A percentile compares a stretch with the other conserved stretches of the same genome.
phyloP scores from a whole-genome alignment of 2,329 filamentous ascomycete species.

The Cordyceps pruinosa region DNA sequence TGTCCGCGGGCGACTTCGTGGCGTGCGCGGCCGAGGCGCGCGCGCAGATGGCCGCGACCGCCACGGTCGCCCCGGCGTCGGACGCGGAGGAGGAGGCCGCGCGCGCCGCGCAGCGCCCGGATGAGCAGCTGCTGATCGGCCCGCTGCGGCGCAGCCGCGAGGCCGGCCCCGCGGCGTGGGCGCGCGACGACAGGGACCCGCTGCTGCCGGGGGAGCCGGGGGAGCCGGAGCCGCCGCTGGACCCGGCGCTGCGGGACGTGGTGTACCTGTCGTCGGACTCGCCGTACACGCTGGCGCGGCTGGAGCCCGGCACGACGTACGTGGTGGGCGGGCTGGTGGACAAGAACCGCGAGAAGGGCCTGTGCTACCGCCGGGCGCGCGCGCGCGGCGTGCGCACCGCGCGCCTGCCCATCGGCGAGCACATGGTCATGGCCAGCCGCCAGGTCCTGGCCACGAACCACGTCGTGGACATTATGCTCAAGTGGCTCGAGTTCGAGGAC shows the following conservation, averaged over 20 bases:
- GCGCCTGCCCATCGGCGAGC: constrained; percentile 90
- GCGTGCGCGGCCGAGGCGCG: constrained; percentile 59
- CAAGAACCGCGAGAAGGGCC: constrained; percentile 89
- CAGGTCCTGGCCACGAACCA: constrained; percentile 90
- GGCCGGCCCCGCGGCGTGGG: constrained; percentile 24
- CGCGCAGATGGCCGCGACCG: constrained; percentile 51
- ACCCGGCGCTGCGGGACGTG: constrained; percentile 40
- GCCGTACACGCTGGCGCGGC: constrained; percentile 70
- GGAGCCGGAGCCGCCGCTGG: constrained; percentile 25
- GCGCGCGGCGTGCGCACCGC: constrained; percentile 76
- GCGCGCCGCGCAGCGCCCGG: neutral
- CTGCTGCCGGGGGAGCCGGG: constrained; percentile 28
- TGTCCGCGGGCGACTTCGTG: constrained; percentile 68
- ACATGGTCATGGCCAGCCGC: constrained; percentile 81
- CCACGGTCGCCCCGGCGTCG: constrained; percentile 25
- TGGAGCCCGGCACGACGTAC: constrained; percentile 86
- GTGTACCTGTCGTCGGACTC: constrained; percentile 92
- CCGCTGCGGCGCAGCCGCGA: constrained; percentile 40
- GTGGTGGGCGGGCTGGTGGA: constrained; percentile 93
- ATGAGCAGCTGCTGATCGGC: constrained; percentile 49
- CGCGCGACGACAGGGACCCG: constrained; percentile 25
- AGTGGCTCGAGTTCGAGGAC: constrained; percentile 82
- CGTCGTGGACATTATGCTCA: constrained; percentile 92
- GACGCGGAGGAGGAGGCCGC: neutral
- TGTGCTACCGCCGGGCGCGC: constrained; percentile 79